Percentiles rank a stretch among this genome's conserved stretches.
phyloP scores from a whole-genome alignment of 768 basidiomycete genomes.

The Phaeolepiota aurea region DNA sequence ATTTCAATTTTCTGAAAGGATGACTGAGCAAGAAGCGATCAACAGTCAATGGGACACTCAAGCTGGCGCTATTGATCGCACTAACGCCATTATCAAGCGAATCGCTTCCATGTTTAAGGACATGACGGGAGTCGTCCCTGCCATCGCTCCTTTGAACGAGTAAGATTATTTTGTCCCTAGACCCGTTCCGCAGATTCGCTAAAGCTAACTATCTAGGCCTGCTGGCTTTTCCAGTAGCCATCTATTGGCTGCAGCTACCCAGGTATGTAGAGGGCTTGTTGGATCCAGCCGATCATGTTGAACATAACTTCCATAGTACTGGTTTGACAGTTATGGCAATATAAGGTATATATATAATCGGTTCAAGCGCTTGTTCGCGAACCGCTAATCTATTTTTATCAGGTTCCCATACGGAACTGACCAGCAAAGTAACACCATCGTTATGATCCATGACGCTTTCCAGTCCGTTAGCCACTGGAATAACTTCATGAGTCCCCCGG shows the following conservation, averaged over 20 bases:
- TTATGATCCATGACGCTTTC: constrained; percentile 75
- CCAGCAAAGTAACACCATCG: constrained; percentile 53
- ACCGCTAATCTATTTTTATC: constrained; percentile 8
- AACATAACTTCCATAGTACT: constrained; percentile 49
- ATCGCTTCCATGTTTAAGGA: constrained; percentile 53
- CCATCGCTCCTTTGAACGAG: constrained; percentile 79
- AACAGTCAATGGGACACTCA: constrained; percentile 57
- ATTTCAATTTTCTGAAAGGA: background rate
- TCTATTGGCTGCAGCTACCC: constrained; percentile 39
- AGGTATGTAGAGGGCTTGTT: too few species aligned
- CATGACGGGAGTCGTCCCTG: constrained; percentile 45
- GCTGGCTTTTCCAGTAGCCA: constrained; percentile 55
- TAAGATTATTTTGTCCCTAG: constrained; percentile 20
- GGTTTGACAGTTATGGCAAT: constrained; percentile 66
- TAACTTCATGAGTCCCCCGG: constrained; percentile 46
- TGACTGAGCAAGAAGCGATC: background rate
- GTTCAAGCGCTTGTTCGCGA: constrained; percentile 1
- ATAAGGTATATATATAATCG: constrained; percentile 47
- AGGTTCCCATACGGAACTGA: constrained; percentile 26
- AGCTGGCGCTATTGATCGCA: constrained; percentile 58
- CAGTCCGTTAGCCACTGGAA: constrained; percentile 65
- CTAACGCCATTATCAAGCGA: constrained; percentile 53
- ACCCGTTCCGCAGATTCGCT: background rate
- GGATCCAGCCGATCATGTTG: too few species aligned
- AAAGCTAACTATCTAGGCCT: constrained; percentile 35